phyloP scores from a whole-genome alignment of 176 grass and related monocot species.

The Leersia perrieri region DNA sequence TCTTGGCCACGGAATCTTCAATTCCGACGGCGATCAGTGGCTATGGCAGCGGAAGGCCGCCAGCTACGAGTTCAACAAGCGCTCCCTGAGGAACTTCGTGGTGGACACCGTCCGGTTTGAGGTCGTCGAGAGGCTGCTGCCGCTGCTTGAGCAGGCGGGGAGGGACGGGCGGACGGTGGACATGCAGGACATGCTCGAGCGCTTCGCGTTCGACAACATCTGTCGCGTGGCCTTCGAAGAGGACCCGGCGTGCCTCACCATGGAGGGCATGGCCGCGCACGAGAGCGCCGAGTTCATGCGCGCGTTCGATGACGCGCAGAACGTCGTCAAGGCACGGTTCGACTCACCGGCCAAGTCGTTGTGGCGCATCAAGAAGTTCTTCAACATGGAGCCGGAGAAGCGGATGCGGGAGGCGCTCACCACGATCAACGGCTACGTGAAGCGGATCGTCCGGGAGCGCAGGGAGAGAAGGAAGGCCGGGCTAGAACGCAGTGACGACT shows the following conservation, averaged over 20 bases:
- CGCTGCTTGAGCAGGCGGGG: constrained; percentile 29
- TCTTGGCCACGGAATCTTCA: constrained; percentile 80
- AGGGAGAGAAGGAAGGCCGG: constrained; percentile 8
- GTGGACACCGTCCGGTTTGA: constrained; percentile 40
- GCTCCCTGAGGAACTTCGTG: constrained; percentile 45
- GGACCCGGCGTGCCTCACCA: constrained; percentile 53
- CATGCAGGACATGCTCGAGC: constrained; percentile 62
- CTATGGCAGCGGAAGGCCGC: constrained; percentile 63
- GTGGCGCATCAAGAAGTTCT: constrained; percentile 58
- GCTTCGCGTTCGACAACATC: constrained; percentile 73
- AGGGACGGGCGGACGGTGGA: constrained; percentile 27
- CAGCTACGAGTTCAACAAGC: constrained; percentile 60
- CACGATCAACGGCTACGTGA: constrained; percentile 45
- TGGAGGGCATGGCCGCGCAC: background rate
- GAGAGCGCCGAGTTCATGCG: constrained; percentile 37
- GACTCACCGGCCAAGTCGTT: constrained; percentile 34
- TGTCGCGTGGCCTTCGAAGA: constrained; percentile 61
- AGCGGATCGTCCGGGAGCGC: constrained; percentile 32
- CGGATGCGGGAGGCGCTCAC: constrained; percentile 28
- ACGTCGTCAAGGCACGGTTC: constrained; percentile 36
- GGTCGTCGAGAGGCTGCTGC: constrained; percentile 42
- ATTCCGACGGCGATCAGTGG: constrained; percentile 63
- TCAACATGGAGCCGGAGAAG: constrained; percentile 49
- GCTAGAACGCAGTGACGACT: constrained; percentile 23
- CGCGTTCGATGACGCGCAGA: constrained; percentile 47